Base-by-base conservation (phyloP, 139 green algal species). In the Chlamydomonas schloesseri region DNA sequence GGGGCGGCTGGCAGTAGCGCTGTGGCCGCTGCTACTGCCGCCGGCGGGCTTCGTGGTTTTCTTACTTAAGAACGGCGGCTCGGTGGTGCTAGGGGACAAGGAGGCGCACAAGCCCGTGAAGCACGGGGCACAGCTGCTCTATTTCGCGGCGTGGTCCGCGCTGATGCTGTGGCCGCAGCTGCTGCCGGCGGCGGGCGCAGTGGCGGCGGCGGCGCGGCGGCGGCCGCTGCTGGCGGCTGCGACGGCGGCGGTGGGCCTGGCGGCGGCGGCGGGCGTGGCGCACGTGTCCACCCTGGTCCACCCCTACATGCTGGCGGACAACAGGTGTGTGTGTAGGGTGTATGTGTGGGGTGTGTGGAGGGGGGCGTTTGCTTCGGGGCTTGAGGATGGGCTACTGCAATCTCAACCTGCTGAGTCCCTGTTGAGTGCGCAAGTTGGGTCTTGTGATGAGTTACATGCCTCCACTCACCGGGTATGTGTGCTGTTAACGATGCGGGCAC, bases 231-330 rank as follows among this genome's bases (percentile, higher is more conserved):
- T 31, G 36, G 50, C 58, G 20, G 70, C 47, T 0, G 60, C 55
- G n/a, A 26, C 33, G 0, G 60, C 69, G 53, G 55, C 8, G 29
- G 81, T 26, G 17, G 81, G 53, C 36, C 82, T 71, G 23, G 81
- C 82, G 1, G 78, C 78, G 15, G 77, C 75, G 6, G 46, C 73
- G 37, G 62, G 50, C 0, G 62, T 86, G 8, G 90, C 87, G 21
- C 58, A 37, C 0, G 31, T 76, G 11, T 89, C 42, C 72, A 99
- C 93, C 0, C 64, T 97, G 8, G 94, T 83, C 15, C 97, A 99
- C 87, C 97, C 97, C 1, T 99, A 98, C 87, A 86, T 99, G 18
- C 87, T 99, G 17, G 96, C 97, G 10, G 97, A 99, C 89, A 99
- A 99, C 90, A 92, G 79, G 79, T 85, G 53, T 10, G 62, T n/a